A percentile compares a stretch with the other conserved stretches of the same genome.
phyloP scores from a whole-genome alignment of 768 basidiomycete genomes.

The Pleurotus citrinopileatus region DNA sequence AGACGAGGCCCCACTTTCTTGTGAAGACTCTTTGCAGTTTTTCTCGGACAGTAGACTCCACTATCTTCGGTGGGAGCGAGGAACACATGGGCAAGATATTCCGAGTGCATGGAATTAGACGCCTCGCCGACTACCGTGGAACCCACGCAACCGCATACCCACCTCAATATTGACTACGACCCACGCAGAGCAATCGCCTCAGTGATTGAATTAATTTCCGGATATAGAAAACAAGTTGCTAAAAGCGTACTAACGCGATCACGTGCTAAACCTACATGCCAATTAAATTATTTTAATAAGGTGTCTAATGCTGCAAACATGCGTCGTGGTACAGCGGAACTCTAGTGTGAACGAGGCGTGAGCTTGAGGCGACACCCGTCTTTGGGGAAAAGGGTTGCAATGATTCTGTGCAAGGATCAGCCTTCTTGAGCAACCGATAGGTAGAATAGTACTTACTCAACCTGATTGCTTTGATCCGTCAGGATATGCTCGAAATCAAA shows the following conservation, averaged over 20 bases:
- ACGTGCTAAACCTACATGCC: neutral
- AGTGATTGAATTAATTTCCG: neutral
- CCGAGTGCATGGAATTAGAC: neutral
- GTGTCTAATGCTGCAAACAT: too few species aligned
- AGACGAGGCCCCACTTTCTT: neutral
- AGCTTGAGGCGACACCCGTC: conserved; percentile 86
- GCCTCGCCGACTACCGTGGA: too few species aligned
- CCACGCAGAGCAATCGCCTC: too few species aligned
- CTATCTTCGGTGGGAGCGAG: neutral
- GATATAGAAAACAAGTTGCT: neutral
- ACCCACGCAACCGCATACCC: too few species aligned
- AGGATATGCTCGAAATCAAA: conserved; percentile 85
- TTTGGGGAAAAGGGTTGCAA: conserved; percentile 96
- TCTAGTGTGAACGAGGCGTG: conserved; percentile 46
- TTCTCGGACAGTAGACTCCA: neutral
- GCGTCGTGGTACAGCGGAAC: too few species aligned
- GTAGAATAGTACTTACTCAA: conserved; percentile 57
- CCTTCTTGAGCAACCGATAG: neutral
- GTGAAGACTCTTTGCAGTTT: neutral
- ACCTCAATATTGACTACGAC: too few species aligned
- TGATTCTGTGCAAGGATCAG: conserved; percentile 52
- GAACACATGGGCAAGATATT: conserved; percentile 4
- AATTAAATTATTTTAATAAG: too few species aligned
- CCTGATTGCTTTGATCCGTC: conserved; percentile 77
- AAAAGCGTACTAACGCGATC: conserved; percentile 6